These are phyloP conservation scores for Tricharina praecox DNA, from an alignment of 495 filamentous ascomycete genomes.

Conservation along the genomic window DNA sequence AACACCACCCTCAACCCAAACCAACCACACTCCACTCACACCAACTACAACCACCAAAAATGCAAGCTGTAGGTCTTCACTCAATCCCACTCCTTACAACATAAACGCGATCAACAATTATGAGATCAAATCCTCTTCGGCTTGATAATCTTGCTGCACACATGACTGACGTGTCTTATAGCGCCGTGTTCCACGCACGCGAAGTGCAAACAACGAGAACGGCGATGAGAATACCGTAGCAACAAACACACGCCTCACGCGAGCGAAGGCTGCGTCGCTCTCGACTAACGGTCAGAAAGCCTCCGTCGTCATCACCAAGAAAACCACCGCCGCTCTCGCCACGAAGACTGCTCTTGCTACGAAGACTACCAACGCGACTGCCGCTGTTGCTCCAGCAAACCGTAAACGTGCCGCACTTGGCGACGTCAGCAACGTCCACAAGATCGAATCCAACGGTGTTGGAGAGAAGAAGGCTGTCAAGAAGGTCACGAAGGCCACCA, in stretches of 20 bases:
- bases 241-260: slow-evolving; percentile 63
- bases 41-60: neutral
- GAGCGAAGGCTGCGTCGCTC: slow-evolving; percentile 60
- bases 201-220: slow-evolving; percentile 40
- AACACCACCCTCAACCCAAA: too few relatives aligned
- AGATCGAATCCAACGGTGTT: slow-evolving; percentile 52
- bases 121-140: too few relatives aligned
- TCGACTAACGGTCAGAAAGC: neutral
- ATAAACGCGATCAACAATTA: too few relatives aligned
- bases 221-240: slow-evolving; percentile 60
- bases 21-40: too few relatives aligned
- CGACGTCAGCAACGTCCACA: slow-evolving; percentile 89
- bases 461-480: slow-evolving; percentile 32
- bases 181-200: slow-evolving; percentile 38
- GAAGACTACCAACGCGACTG: slow-evolving; percentile 47
- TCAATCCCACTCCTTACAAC: too few relatives aligned
- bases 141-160: too few relatives aligned
- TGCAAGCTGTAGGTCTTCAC: slow-evolving; percentile 6
- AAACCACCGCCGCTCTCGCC: slow-evolving; percentile 38
- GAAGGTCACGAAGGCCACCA: slow-evolving; percentile 31
- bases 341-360: slow-evolving; percentile 58
- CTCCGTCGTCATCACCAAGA: slow-evolving; percentile 38
- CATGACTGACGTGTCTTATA: slow-evolving; percentile 1
- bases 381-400: slow-evolving; percentile 30
- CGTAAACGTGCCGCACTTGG: slow-evolving; percentile 65